Conservation (phyloP, 441 rosid species). For the Brassica balearica region DNA sequence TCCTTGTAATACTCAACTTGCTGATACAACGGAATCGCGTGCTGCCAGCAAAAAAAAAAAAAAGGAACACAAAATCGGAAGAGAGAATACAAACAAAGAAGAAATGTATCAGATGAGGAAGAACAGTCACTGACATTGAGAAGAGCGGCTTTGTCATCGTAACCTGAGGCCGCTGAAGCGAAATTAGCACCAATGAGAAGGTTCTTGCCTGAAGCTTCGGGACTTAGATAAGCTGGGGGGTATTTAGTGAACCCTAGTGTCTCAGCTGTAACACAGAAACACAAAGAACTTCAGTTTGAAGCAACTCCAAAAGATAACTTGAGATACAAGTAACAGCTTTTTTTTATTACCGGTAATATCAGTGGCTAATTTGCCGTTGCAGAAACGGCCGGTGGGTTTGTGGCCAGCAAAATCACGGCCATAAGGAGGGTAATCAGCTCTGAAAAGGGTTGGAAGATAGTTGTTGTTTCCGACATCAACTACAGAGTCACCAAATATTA, state of each 20-base stretch:
- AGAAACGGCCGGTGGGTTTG: conserved; percentile 87
- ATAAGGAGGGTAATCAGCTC: conserved; percentile 88
- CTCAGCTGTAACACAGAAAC: conserved; percentile 59
- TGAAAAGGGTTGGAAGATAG: conserved; percentile 76
- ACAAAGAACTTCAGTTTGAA: conserved; percentile 9
- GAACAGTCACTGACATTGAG: conserved; percentile 56
- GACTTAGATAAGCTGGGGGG: conserved; percentile 85
- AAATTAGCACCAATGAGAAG: conserved; percentile 93
- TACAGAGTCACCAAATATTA: conserved; percentile 85
- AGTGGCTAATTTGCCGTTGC: conserved; percentile 91
- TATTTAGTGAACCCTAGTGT: conserved; percentile 77
- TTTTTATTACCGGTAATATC: conserved; percentile 82
- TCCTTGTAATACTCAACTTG: conserved; percentile 82
- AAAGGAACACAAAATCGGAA: neutral
- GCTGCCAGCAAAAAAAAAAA: conserved; percentile 49
- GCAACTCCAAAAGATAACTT: conserved; percentile 17
- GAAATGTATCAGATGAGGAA: neutral
- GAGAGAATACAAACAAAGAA: neutral
- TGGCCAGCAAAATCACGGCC: conserved; percentile 85
- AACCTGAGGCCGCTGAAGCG: conserved; percentile 96
- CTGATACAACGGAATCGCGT: conserved; percentile 73
- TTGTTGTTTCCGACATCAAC: conserved; percentile 93
- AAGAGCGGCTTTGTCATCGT: conserved; percentile 72
- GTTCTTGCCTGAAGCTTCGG: conserved; percentile 82
- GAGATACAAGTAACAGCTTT: conserved; percentile 14